Evolutionary conservation across 805 yeast genomes (phyloP).

Genomic region (Nakazawaea anatomiae): DNA sequence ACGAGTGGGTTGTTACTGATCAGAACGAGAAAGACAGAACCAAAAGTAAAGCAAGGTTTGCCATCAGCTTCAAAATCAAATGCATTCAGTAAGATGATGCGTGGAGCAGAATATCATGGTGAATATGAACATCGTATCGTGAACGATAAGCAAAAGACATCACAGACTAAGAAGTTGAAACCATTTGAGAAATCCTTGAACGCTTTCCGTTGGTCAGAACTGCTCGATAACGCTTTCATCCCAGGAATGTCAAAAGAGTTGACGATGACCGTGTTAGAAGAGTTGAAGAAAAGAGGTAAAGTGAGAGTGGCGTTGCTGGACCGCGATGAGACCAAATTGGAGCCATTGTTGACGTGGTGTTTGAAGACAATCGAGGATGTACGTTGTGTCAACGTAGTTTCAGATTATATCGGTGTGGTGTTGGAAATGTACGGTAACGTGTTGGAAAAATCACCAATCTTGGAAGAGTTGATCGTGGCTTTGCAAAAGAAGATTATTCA

Average conservation of each 20-base stretch:
- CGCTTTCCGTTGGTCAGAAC: constrained; percentile 89
- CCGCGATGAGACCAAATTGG: constrained; percentile 75
- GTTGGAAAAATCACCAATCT: constrained; percentile 67
- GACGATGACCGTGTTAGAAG: constrained; percentile 78
- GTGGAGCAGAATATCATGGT: constrained; percentile 88
- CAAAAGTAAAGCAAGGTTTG: constrained; percentile 45
- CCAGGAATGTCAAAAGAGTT: constrained; percentile 76
- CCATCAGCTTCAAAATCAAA: constrained; percentile 44
- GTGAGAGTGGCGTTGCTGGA: constrained; percentile 73
- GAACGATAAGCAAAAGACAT: constrained; percentile 45
- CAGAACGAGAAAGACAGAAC: constrained; percentile 75
- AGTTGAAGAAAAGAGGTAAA: constrained; percentile 84
- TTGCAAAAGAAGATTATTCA: constrained; percentile 54
- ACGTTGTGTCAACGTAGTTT: constrained; percentile 54
- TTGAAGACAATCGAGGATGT: constrained; percentile 71
- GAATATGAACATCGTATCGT: constrained; percentile 75
- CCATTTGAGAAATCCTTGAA: constrained; percentile 80
- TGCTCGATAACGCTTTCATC: constrained; percentile 79
- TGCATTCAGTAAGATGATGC: constrained; percentile 74
- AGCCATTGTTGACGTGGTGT: constrained; percentile 85
- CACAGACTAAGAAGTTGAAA: constrained; percentile 53
- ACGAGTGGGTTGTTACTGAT: constrained; percentile 85
- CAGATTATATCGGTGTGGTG: constrained; percentile 63
- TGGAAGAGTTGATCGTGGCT: constrained; percentile 64
- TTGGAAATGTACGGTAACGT: constrained; percentile 72